These are phyloP conservation scores for Fusarium brachygibbosum DNA, from an alignment of 2,329 filamentous ascomycete genomes.

Conservation along the genomic window DNA sequence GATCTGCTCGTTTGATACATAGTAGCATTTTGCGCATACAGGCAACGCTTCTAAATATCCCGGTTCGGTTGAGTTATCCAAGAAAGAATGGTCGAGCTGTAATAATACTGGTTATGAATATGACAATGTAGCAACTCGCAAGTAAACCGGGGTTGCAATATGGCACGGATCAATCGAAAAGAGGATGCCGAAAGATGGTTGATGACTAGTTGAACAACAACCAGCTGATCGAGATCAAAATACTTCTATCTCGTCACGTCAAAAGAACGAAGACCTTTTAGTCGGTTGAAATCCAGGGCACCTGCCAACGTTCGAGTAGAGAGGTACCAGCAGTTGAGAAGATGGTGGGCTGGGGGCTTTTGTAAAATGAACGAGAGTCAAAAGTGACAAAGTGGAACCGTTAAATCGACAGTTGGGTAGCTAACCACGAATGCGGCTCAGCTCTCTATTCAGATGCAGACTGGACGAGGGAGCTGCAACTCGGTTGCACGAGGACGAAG, in stretches of 20 bases:
- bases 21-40: conserved; percentile 48
- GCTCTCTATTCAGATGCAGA: conserved; percentile 31
- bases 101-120: neutral
- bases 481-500: conserved; percentile 44
- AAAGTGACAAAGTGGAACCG: conserved; percentile 22
- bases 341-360: conserved; percentile 48
- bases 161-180: neutral
- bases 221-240: neutral
- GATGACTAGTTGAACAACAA: neutral
- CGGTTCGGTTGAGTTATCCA: conserved; percentile 8
- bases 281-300: conserved; percentile 23
- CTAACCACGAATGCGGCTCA: conserved; percentile 47
- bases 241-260: conserved; percentile 1
- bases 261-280: conserved; percentile 24
- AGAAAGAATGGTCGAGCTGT: neutral
- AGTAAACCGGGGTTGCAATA: neutral
- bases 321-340: conserved; percentile 23
- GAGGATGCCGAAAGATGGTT: neutral
- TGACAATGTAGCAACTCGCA: conserved; percentile 7
- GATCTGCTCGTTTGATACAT: conserved; percentile 46
- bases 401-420: conserved; percentile 23
- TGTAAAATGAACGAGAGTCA: conserved; percentile 38
- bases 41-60: conserved; percentile 19
- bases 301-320: conserved; percentile 28
- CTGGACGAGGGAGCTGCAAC: conserved; percentile 36